A percentile compares a stretch with the other conserved stretches of the same genome.
These are phyloP conservation scores for Pythium rishiriense DNA, from an alignment of 352 stramenopile species.

Conservation along the genomic window DNA sequence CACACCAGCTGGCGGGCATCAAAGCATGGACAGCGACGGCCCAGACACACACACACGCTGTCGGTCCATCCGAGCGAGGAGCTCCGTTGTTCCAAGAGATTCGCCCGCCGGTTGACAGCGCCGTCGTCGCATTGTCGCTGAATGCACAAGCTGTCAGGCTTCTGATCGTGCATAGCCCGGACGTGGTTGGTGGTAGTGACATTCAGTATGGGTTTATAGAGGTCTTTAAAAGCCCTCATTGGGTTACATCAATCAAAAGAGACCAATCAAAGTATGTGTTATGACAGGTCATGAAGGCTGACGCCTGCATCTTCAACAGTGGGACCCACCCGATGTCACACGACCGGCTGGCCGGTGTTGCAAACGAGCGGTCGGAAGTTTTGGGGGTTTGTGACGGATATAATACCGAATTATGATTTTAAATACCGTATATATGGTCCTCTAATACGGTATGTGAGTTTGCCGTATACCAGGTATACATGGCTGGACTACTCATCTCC, in stretches of 20 bases:
- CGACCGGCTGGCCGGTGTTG: constrained; percentile 9
- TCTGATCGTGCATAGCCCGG: neutral
- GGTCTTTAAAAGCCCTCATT: neutral
- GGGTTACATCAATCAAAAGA: too few relatives aligned
- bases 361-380: neutral
- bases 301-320: constrained; percentile 4
- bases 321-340: neutral
- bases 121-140: constrained; percentile 8
- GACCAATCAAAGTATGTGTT: neutral
- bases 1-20: neutral
- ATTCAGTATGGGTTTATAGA: neutral
- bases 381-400: neutral
- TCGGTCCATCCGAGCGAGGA: neutral
- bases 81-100: too few relatives aligned
- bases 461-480: neutral
- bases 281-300: constrained; percentile 6
- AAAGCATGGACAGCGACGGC: neutral
- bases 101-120: neutral
- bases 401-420: neutral
- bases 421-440: too few relatives aligned
- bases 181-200: neutral
- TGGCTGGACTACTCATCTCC: too few relatives aligned
- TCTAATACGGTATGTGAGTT: too few relatives aligned
- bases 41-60: neutral
- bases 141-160: constrained; percentile 8